These are phyloP conservation scores for Microbotryomycetes sp. DNA, from an alignment of 1,284 basidiomycete genomes.

Conservation along the genomic window DNA sequence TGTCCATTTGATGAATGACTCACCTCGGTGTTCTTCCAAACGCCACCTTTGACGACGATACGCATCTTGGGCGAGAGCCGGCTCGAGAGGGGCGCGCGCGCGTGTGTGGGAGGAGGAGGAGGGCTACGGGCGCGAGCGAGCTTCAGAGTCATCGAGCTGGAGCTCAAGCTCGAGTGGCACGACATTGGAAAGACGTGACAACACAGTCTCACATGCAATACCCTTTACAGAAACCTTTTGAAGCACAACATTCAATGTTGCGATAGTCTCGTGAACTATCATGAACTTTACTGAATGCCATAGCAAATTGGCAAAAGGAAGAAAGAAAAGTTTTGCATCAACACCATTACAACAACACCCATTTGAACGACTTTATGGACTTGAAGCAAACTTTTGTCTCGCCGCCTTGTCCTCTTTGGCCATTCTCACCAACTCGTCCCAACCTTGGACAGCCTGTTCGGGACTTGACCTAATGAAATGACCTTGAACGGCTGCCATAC, in stretches of 20 bases:
- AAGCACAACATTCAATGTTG: background rate
- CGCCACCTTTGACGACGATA: conserved; percentile 36
- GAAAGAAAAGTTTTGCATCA: no score
- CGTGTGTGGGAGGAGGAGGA: background rate
- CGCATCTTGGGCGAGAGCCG: conserved; percentile 22
- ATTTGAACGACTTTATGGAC: background rate
- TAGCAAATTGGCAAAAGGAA: no score
- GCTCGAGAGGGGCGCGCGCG: background rate
- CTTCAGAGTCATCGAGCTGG: no score
- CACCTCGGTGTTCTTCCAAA: conserved; percentile 60
- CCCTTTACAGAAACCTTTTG: background rate
- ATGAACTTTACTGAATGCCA: no score
- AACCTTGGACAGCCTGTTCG: conserved; percentile 55
- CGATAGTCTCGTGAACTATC: no score
- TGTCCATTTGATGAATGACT: background rate
- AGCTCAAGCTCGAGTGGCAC: no score
- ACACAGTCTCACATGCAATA: background rate
- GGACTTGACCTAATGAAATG: conserved; percentile 75
- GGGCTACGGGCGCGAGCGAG: background rate
- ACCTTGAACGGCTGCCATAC: conserved; percentile 91
- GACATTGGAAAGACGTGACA: no score
- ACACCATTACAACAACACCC: no score
- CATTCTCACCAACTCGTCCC: conserved; percentile 46
- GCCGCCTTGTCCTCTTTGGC: conserved; percentile 15
- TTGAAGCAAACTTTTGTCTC: conserved; percentile 1